Evolutionary conservation across 75 land plant genomes (phyloP).

Genomic region (Picea sitchensis): DNA sequence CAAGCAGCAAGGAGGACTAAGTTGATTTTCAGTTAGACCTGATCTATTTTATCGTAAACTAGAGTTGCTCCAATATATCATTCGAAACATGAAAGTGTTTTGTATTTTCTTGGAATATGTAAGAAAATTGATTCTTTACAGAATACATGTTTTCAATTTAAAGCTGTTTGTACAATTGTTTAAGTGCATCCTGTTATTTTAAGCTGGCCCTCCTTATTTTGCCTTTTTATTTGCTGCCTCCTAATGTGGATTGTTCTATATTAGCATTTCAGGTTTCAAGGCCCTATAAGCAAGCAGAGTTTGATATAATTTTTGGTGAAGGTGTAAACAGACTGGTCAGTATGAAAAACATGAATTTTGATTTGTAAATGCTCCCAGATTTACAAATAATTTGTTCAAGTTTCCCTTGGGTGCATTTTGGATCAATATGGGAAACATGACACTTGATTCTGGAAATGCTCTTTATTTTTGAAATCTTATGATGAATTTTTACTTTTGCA

Average conservation of each 20-base stretch:
- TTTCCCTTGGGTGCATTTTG: neutral
- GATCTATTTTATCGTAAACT: neutral
- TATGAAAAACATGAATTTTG: neutral
- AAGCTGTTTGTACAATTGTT: neutral
- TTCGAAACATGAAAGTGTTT: neutral
- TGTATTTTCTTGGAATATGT: neutral
- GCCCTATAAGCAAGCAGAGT: slow-evolving; percentile 98
- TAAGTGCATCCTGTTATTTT: neutral
- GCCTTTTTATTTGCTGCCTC: neutral
- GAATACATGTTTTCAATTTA: neutral
- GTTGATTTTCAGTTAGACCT: neutral
- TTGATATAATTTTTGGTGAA: slow-evolving; percentile 94
- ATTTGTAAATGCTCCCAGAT: neutral
- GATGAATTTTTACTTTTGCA: slow-evolving; percentile 13
- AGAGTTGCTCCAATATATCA: neutral
- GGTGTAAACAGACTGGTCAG: slow-evolving; percentile 85
- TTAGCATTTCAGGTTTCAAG: slow-evolving; percentile 72
- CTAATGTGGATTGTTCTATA: neutral
- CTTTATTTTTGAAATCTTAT: neutral
- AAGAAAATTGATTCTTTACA: neutral
- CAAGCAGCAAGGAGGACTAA: neutral
- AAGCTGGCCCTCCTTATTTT: neutral
- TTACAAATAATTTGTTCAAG: neutral
- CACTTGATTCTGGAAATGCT: slow-evolving; percentile 5
- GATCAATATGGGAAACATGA: neutral